These are phyloP conservation scores for Biancaea sappan DNA, from an alignment of 306 rosid species.

Conservation along the genomic window DNA sequence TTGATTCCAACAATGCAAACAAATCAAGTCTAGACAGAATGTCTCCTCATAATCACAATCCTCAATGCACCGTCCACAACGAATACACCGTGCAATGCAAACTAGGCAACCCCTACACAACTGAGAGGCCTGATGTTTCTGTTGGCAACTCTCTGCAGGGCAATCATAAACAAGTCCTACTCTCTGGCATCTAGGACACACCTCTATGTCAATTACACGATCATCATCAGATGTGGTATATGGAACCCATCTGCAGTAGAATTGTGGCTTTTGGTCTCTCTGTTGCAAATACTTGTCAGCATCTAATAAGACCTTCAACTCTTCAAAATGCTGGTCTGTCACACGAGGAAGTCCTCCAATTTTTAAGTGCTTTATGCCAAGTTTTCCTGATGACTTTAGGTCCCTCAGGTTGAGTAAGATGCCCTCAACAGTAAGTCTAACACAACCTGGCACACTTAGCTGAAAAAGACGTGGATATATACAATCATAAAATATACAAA, in stretches of 20 bases:
- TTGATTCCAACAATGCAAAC: slow-evolving; percentile 52
- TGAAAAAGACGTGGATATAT: slow-evolving; percentile 28
- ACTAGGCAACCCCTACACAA: slow-evolving; percentile 59
- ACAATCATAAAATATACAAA: slow-evolving; percentile 1
- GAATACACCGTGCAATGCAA: slow-evolving; percentile 52
- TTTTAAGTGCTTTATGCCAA: slow-evolving; percentile 51
- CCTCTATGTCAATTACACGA: slow-evolving; percentile 56
- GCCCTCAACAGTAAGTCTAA: slow-evolving; percentile 42
- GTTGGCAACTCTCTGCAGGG: slow-evolving; percentile 58
- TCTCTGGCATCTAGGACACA: slow-evolving; percentile 61
- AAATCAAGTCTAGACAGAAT: slow-evolving; percentile 52
- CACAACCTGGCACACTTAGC: slow-evolving; percentile 58
- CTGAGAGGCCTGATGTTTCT: slow-evolving; percentile 43
- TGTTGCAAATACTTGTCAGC: slow-evolving; percentile 38
- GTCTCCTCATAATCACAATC: slow-evolving; percentile 55
- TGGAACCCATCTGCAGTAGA: slow-evolving; percentile 43
- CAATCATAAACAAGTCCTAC: slow-evolving; percentile 60
- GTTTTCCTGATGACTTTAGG: slow-evolving; percentile 48
- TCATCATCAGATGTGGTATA: slow-evolving; percentile 43
- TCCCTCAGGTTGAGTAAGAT: slow-evolving; percentile 47
- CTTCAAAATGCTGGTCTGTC: slow-evolving; percentile 49
- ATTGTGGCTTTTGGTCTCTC: slow-evolving; percentile 45
- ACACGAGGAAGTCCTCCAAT: slow-evolving; percentile 44
- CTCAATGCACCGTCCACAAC: slow-evolving; percentile 57
- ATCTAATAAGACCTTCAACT: slow-evolving; percentile 50